Base-by-base conservation (phyloP, 352 stramenopile genomes). In the Chrysophaeum taylorii region DNA sequence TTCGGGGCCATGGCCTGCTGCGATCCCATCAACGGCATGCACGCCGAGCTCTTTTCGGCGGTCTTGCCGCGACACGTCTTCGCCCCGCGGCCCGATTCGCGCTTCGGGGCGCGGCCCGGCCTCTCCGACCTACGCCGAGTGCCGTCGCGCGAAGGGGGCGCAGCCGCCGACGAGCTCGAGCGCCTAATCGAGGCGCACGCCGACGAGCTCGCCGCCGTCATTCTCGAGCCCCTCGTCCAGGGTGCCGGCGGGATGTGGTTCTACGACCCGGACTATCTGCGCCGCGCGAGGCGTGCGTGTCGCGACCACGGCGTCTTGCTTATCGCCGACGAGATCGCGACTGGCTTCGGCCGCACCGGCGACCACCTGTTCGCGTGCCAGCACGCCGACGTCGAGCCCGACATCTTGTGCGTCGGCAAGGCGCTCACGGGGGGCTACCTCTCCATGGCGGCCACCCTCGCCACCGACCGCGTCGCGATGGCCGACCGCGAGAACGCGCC, bases 301-400 rank as follows among this genome's bases (percentile, higher is more conserved):
- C 70, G 84, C 43, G 48, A 78, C 2, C 75, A 86, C 60, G 71
- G 81, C 62, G 71, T 87, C 15, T 64, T 89, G 25, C 74, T 89
- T 36, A 86, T 89, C 70, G 81, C 77, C 64, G 84, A 89, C 70
- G 84, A 89, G 69, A 87, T 89, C 64, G 82, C 82, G 0, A 88
- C 84, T 4, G 84, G 84, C 21, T 88, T 89, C 77, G 84, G 84
- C 25, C 73, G 84, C 25, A 25, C 18, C 45, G 2, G 12, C 18
- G 52, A 33, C 52, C 52, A 63, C 52, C 37, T 69, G 25, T 75
- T 75, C 41, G 71, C 71, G 2, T 73, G 66, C 38, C 2, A 64
- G 33, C 60, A 71, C 4, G 29, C 29, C 7, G 27, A 33, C 53
- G 73, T 85, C 16, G 72, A 72, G 52, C 81, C 83, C 2, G 83